phyloP scores from a whole-genome alignment of 805 yeast species.

The Nakazawaea laoshanensis region DNA sequence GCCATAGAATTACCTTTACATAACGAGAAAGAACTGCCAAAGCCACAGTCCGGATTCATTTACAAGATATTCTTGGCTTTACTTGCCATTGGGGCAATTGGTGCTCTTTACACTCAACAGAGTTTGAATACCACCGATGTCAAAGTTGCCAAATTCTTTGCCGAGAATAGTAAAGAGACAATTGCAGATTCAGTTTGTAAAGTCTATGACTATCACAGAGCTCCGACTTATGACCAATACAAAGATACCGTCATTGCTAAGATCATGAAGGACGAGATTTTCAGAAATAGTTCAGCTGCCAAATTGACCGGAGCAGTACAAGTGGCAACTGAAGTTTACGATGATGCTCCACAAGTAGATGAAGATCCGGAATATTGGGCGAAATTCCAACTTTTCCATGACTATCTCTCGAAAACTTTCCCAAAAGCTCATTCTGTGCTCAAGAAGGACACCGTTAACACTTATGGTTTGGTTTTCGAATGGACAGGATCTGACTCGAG shows the following conservation, averaged over 20 bases:
- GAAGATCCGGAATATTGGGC: slow-evolving; percentile 46
- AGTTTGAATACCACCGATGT: not conserved
- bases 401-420: slow-evolving; percentile 43
- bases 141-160: slow-evolving; percentile 2
- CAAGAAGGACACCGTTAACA: slow-evolving; percentile 45
- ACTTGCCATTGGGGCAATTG: not conserved
- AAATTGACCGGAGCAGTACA: slow-evolving; percentile 42
- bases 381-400: slow-evolving; percentile 38
- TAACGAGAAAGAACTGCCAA: not conserved
- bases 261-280: slow-evolving; percentile 26
- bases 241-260: slow-evolving; percentile 11
- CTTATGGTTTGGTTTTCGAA: slow-evolving; percentile 52
- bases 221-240: slow-evolving; percentile 12
- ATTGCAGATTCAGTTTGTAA: slow-evolving; percentile 12
- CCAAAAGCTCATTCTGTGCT: slow-evolving; percentile 41
- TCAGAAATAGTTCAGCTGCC: slow-evolving; percentile 26
- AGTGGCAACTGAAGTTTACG: slow-evolving; percentile 45
- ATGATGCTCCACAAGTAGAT: slow-evolving; percentile 37
- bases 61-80: not conserved
- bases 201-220: slow-evolving; percentile 13
- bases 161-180: not conserved
- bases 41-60: not conserved
- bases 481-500: slow-evolving; percentile 47
- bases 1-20: slow-evolving; percentile 7
- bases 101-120: not conserved